These are phyloP conservation scores for Penicillium sp. DNA, from an alignment of 2,329 filamentous ascomycete genomes.

Conservation along the genomic window DNA sequence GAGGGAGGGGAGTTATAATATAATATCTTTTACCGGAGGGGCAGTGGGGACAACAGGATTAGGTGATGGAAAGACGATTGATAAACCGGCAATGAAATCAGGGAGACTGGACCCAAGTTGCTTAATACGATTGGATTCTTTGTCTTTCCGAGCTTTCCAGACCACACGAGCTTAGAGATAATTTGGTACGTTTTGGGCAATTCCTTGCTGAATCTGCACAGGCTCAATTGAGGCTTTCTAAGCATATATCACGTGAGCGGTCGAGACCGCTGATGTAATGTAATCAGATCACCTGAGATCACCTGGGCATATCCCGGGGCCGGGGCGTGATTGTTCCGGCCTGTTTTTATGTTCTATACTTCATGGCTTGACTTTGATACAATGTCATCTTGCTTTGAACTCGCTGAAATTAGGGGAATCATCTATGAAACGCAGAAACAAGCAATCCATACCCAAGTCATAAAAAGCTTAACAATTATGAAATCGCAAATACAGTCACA, in stretches of 20 bases:
- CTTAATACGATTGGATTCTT: slow-evolving; percentile 6
- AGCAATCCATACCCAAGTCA: not conserved
- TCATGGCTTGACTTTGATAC: not conserved
- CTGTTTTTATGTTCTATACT: not conserved
- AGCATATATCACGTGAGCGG: slow-evolving; percentile 6
- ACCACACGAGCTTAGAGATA: not conserved
- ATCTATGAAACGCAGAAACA: not conserved
- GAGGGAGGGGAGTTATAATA: slow-evolving; percentile 8
- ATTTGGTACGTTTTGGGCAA: not conserved
- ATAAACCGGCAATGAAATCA: slow-evolving; percentile 17
- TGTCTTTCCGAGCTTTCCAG: slow-evolving; percentile 3
- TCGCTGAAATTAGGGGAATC: slow-evolving; percentile 4
- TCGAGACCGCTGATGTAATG: slow-evolving; percentile 13
- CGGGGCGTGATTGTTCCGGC: not conserved
- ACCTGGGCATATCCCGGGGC: too few relatives aligned
- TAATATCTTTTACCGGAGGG: slow-evolving; percentile 13
- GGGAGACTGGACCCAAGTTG: slow-evolving; percentile 2
- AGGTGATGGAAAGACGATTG: slow-evolving; percentile 15
- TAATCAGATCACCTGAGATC: not conserved
- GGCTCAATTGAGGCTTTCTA: slow-evolving; percentile 4
- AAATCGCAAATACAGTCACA: not conserved
- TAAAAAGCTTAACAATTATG: slow-evolving; percentile 11
- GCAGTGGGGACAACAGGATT: slow-evolving; percentile 23
- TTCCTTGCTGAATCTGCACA: not conserved
- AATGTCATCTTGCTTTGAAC: not conserved